Percentiles rank a stretch among this genome's conserved stretches.
These are phyloP conservation scores for Metschnikowia cerradonensis DNA, from an alignment of 805 yeast species.

Conservation along the genomic window DNA sequence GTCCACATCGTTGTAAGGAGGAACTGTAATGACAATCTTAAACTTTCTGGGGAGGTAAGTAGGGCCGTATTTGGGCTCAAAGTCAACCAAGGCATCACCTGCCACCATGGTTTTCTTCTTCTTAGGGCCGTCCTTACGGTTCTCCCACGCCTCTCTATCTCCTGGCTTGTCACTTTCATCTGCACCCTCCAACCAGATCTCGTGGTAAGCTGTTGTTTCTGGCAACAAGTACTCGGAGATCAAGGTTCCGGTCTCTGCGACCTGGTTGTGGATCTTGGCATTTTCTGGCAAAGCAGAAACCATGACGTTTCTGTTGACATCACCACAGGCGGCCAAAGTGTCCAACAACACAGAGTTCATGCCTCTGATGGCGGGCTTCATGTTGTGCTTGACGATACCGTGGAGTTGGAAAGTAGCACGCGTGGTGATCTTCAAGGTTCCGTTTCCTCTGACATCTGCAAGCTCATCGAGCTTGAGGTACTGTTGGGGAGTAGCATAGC, in stretches of 20 bases:
- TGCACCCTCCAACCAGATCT: slow-evolving; percentile 89
- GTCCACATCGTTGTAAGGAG: slow-evolving; percentile 95
- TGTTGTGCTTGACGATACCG: slow-evolving; percentile 85
- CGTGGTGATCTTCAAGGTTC: slow-evolving; percentile 89
- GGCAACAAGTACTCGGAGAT: slow-evolving; percentile 86
- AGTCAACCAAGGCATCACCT: slow-evolving; percentile 75
- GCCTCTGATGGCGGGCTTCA: slow-evolving; percentile 88
- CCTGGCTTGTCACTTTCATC: slow-evolving; percentile 67
- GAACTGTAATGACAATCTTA: slow-evolving; percentile 90
- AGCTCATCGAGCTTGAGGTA: slow-evolving; percentile 84
- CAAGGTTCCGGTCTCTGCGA: slow-evolving; percentile 55
- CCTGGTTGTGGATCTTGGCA: slow-evolving; percentile 74
- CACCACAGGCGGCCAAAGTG: slow-evolving; percentile 97
- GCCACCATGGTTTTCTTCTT: slow-evolving; percentile 81
- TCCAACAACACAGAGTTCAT: slow-evolving; percentile 89
- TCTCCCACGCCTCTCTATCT: slow-evolving; percentile 61
- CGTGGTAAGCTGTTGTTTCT: slow-evolving; percentile 91
- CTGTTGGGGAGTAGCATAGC: slow-evolving; percentile 80
- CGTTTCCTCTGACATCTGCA: slow-evolving; percentile 81
- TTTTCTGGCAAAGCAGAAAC: slow-evolving; percentile 84
- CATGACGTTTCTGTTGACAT: slow-evolving; percentile 95
- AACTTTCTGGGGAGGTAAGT: slow-evolving; percentile 92
- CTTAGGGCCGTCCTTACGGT: slow-evolving; percentile 69
- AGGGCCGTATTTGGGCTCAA: slow-evolving; percentile 85
- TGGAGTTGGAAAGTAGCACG: slow-evolving; percentile 97